Evolutionary conservation across 2,329 filamentous ascomycete genomes (phyloP), one percentile per base, ranked within the genome.

Genomic region (Lithohypha guttulata): DNA sequence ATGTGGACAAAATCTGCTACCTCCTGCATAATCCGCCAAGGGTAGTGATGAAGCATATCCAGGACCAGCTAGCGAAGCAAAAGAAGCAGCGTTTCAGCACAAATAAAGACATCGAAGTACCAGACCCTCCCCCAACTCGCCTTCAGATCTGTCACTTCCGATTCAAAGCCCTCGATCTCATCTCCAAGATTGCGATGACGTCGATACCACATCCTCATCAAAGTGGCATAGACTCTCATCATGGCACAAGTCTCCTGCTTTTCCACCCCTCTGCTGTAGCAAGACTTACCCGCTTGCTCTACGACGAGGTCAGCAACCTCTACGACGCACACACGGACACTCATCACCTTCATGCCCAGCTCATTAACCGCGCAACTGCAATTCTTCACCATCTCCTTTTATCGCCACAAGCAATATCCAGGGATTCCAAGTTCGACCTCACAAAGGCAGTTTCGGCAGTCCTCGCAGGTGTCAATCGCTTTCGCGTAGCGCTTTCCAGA

Each of bases 401-500:
- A 6, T 34, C 29, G 3, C 37, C 37, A 18, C 29, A 33, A n/a
- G 37, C 29, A 10, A 22, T 6, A n/a, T 11, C 17, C 17, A 20
- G n/a, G 3, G 15, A 35, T 7, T 20, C 33, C n/a, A 70, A 62
- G 2, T 63, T 57, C 14, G 74, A 89, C 48, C 74, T 93, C 46
- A 71, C 77, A 34, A 70, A 73, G 34, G 93, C 89, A 57, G 66
- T 94, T 4, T 69, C 71, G 0, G 71, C 73, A 6, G 73, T 83
- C 0, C 70, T 75, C 4, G 84, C 84, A 2, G 83, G 79, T 0
- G 74, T 76, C 36, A 85, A 94, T 53, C 85, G 86, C 37, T 89
- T 93, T 53, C 66, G 93, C 1, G 73, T 95, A 7, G 77, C 77
- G 2, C 64, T 98, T 30, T 86, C 84, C 0, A 66, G 89, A 28